Conservation (phyloP, 106 monocot genomes). For the Phalaenopsis aphrodite region DNA sequence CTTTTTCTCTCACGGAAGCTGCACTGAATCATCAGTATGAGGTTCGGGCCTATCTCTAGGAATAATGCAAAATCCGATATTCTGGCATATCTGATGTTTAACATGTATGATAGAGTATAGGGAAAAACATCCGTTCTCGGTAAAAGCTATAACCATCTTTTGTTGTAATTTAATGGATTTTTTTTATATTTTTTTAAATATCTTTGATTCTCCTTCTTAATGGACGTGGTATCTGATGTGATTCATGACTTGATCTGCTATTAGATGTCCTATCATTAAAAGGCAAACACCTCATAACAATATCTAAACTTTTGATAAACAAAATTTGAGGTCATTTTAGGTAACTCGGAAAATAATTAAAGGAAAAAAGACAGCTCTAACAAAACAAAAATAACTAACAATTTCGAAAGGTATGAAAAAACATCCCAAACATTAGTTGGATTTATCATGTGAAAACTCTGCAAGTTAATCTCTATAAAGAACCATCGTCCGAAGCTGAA, state of each 20-base stretch:
- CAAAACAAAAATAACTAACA: too few relatives aligned
- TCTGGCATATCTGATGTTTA: background rate
- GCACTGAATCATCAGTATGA: conserved; percentile 90
- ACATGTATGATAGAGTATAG: background rate
- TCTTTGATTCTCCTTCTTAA: background rate
- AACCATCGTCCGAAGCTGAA: too few relatives aligned
- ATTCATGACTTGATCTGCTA: background rate
- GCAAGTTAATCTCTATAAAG: too few relatives aligned
- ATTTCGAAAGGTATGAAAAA: too few relatives aligned
- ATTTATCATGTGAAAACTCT: too few relatives aligned
- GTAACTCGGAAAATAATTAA: too few relatives aligned
- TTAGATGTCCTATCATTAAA: too few relatives aligned
- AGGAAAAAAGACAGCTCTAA: too few relatives aligned
- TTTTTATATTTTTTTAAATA: background rate
- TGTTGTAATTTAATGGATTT: background rate
- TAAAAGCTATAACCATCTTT: background rate
- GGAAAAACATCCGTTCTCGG: background rate
- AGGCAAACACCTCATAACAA: too few relatives aligned
- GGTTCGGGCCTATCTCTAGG: conserved; percentile 40
- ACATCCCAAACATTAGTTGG: too few relatives aligned
- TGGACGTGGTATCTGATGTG: background rate
- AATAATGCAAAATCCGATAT: background rate
- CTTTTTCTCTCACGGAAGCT: conserved; percentile 74
- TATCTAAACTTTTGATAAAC: too few relatives aligned
- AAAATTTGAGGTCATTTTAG: too few relatives aligned